Conservation (phyloP, 345 rosid genomes). For the Punica granatum region DNA sequence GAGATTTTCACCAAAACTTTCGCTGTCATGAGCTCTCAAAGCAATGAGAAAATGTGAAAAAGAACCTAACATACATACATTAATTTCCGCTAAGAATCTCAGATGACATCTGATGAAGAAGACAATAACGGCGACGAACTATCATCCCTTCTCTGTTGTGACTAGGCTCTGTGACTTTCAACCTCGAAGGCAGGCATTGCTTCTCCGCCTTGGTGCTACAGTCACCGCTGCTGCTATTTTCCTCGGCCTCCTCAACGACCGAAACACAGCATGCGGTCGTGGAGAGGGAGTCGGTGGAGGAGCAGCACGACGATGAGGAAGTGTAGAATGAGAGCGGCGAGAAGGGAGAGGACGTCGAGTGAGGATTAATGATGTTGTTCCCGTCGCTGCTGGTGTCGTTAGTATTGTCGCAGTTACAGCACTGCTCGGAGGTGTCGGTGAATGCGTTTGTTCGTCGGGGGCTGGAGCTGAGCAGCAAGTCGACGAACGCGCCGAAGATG, state of each 20-base stretch:
- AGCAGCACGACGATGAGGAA: slow-evolving; percentile 23
- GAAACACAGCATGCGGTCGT: slow-evolving; percentile 38
- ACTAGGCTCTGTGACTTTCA: not conserved
- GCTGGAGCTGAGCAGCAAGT: slow-evolving; percentile 37
- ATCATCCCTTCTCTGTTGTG: not conserved
- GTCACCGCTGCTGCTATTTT: not conserved
- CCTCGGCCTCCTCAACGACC: slow-evolving; percentile 20
- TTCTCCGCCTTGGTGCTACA: not conserved
- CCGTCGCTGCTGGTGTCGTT: not conserved
- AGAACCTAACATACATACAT: not conserved
- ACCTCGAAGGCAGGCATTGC: not conserved
- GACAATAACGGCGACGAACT: not conserved
- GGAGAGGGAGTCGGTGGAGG: slow-evolving; percentile 36
- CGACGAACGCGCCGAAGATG: slow-evolving; percentile 75
- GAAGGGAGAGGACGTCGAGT: slow-evolving; percentile 37
- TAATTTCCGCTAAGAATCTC: not conserved
- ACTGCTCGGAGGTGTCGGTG: slow-evolving; percentile 11
- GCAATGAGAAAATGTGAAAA: not conserved
- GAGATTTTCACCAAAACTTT: slow-evolving; percentile 1
- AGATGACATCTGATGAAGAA: not conserved
- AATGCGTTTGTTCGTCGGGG: slow-evolving; percentile 4
- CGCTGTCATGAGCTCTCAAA: not conserved
- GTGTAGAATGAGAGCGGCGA: slow-evolving; percentile 55
- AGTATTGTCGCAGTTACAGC: slow-evolving; percentile 5
- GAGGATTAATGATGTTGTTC: slow-evolving; percentile 5